Evolutionary conservation across 306 rosid genomes (phyloP).

Genomic region (Morella rubra): DNA sequence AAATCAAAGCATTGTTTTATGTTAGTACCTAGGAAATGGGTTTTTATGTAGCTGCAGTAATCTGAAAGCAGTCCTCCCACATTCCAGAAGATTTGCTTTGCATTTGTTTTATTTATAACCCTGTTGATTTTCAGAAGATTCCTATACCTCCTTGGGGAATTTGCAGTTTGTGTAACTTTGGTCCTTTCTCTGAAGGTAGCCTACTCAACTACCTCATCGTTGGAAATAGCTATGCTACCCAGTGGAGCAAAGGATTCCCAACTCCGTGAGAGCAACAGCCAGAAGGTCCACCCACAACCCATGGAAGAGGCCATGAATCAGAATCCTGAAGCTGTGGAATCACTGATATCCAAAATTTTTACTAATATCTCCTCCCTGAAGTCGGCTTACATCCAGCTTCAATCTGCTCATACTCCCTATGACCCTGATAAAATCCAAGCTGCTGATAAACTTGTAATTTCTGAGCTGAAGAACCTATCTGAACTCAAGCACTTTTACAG

Average conservation of each 20-base stretch:
- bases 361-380: slow-evolving; percentile 84
- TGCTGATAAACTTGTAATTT: slow-evolving; percentile 86
- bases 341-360: slow-evolving; percentile 75
- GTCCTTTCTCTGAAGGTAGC: slow-evolving; percentile 49
- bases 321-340: slow-evolving; percentile 90
- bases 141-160: slow-evolving; percentile 38
- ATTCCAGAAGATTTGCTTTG: background rate
- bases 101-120: slow-evolving; percentile 11
- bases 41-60: background rate
- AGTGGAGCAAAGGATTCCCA: slow-evolving; percentile 84
- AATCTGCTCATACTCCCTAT: slow-evolving; percentile 97
- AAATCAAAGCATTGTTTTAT: background rate
- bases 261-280: slow-evolving; percentile 89
- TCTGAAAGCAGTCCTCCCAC: background rate
- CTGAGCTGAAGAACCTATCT: slow-evolving; percentile 88
- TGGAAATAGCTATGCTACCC: slow-evolving; percentile 91
- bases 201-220: slow-evolving; percentile 39
- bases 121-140: slow-evolving; percentile 27
- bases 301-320: slow-evolving; percentile 97
- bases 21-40: background rate
- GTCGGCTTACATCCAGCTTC: slow-evolving; percentile 94
- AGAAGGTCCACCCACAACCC: slow-evolving; percentile 99
- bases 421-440: slow-evolving; percentile 95
- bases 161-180: slow-evolving; percentile 47
- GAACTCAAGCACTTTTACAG: slow-evolving; percentile 96